Conservation (phyloP, 2,329 filamentous ascomycete species). For the Penicillium polonicum region DNA sequence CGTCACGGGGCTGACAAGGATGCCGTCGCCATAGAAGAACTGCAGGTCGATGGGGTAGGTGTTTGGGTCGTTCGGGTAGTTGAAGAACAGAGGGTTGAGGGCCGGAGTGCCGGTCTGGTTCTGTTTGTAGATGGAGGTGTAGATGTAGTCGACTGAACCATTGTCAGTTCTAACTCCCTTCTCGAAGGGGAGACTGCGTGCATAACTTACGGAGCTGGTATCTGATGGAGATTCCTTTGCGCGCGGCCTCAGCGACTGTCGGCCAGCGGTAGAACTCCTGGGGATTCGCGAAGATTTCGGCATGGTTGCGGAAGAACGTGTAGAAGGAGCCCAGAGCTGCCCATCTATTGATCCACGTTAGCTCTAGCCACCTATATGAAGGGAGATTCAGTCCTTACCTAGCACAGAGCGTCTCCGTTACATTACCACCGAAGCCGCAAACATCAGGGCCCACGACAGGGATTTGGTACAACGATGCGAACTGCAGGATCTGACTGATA, state of each 20-base stretch:
- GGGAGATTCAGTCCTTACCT: conserved; percentile 39
- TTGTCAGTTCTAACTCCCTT: not conserved
- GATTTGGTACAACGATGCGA: conserved; percentile 63
- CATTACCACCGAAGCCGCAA: conserved; percentile 70
- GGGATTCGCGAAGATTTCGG: conserved; percentile 49
- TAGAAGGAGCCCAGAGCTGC: conserved; percentile 68
- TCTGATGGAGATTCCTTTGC: conserved; percentile 68
- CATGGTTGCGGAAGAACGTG: conserved; percentile 74
- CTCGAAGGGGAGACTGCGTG: not conserved
- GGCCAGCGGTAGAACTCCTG: conserved; percentile 74
- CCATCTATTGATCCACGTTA: conserved; percentile 47
- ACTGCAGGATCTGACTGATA: conserved; percentile 59
- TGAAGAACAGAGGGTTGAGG: conserved; percentile 68
- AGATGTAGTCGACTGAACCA: conserved; percentile 64
- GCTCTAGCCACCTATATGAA: not conserved
- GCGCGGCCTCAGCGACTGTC: conserved; percentile 61
- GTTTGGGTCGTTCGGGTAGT: conserved; percentile 60
- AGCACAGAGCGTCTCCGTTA: conserved; percentile 66
- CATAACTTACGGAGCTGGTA: conserved; percentile 56
- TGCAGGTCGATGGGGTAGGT: conserved; percentile 54
- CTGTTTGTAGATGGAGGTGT: conserved; percentile 66
- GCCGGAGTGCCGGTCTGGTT: conserved; percentile 62
- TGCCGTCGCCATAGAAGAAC: conserved; percentile 58
- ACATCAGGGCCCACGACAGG: conserved; percentile 70
- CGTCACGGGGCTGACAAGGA: conserved; percentile 58